Base-by-base conservation (phyloP, 352 stramenopile species). In the Pythium myriotylum region DNA sequence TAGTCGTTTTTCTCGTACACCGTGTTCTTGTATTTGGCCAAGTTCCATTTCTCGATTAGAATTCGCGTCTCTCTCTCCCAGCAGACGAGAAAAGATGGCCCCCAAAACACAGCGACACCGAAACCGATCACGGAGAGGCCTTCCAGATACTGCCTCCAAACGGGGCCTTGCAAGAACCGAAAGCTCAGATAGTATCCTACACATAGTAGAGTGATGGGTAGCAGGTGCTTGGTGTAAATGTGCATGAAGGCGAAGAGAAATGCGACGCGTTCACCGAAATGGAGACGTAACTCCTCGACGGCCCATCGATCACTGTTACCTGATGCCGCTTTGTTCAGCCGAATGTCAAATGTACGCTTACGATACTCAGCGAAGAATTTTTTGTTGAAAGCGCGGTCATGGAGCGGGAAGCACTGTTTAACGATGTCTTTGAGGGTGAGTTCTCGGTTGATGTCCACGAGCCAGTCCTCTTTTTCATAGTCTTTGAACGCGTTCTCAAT, bases 231-330 rank as follows among this genome's bases (percentile, higher is more conserved):
- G 35, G 80, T 94, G 74, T 95, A 95, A 62, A 94, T 93, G 62
- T 94, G 84, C 85, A 95, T 95, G 52, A 94, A 95, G 2, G 87
- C 87, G 59, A 95, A 95, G 7, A 94, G 65, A 59, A 95, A 95
- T 24, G 87, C 87, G n/a, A 95, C 87, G 14, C 85, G 87, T 67
- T 94, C 85, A 20, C 87, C 87, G 66, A 95, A 95, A 59, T 95
- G 87, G 20, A 95, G 72, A 22, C 86, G 86, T 5, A 95, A 68
- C 52, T 95, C 86, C 39, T 95, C 86, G 6, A 95, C 86, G 0
- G 83, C 86, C 86, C 86, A 95, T 1, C 86, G 84, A 68, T 95
- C 79, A 48, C 75, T 87, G 56, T 95, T 95, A 24, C 83, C 84
- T 2, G 77, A 73, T 14, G 81, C 83, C 0, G 81, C 81, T 40